Conservation (phyloP, 2,329 filamentous ascomycete genomes). For the Elsinoe batatas region DNA sequence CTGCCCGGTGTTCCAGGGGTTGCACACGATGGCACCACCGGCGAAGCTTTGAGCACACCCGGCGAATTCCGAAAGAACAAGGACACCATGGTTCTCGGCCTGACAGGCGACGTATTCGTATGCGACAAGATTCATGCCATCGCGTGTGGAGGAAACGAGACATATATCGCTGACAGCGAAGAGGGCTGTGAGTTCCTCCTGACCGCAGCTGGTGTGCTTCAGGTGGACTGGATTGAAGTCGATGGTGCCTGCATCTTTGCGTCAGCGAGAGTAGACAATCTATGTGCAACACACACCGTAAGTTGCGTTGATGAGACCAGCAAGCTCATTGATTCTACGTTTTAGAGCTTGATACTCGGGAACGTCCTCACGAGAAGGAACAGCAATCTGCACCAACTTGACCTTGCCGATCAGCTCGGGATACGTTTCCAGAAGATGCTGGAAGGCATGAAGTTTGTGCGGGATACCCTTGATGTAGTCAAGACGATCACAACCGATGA, state of each 20-base stretch:
- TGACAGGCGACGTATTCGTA: slow-evolving; percentile 92
- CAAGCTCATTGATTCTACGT: slow-evolving; percentile 90
- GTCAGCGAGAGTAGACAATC: not conserved
- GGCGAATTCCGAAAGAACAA: slow-evolving; percentile 93
- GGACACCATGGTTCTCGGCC: slow-evolving; percentile 70
- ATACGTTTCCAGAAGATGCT: slow-evolving; percentile 93
- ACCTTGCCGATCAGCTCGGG: slow-evolving; percentile 98
- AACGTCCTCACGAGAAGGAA: slow-evolving; percentile 88
- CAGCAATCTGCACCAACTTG: slow-evolving; percentile 88
- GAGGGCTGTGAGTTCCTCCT: slow-evolving; percentile 87
- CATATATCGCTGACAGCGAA: slow-evolving; percentile 90
- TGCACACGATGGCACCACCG: slow-evolving; percentile 87
- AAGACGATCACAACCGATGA: slow-evolving; percentile 90
- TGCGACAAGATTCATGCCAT: slow-evolving; percentile 90
- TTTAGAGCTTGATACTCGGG: slow-evolving; percentile 96
- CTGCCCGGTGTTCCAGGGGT: slow-evolving; percentile 98
- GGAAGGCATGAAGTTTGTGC: slow-evolving; percentile 90
- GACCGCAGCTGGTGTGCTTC: slow-evolving; percentile 89
- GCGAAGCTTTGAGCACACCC: slow-evolving; percentile 80
- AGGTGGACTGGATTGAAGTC: slow-evolving; percentile 99
- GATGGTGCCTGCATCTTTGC: slow-evolving; percentile 54
- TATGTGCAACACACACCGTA: slow-evolving; percentile 48
- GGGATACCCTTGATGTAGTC: slow-evolving; percentile 99
- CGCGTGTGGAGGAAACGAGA: slow-evolving; percentile 86
- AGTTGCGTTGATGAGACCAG: slow-evolving; percentile 92